These are phyloP conservation scores for Stagonosporopsis cucurbitacearum DNA, from an alignment of 2,329 filamentous ascomycete genomes.

Conservation along the genomic window DNA sequence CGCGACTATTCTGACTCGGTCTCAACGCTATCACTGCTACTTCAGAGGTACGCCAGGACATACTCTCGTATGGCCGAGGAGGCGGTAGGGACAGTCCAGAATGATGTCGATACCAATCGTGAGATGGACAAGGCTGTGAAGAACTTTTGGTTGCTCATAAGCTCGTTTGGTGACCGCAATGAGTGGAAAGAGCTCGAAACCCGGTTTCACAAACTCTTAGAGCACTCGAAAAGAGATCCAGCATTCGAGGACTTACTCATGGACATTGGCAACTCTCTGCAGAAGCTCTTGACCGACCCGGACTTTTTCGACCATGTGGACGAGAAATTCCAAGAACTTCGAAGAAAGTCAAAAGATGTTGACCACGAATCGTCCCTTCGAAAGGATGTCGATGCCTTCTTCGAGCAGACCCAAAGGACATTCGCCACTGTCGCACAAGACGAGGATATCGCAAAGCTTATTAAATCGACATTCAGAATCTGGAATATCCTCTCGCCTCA, in stretches of 20 bases:
- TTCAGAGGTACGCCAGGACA: constrained; percentile 77
- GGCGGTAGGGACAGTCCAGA: constrained; percentile 68
- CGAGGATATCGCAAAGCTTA: constrained; percentile 71
- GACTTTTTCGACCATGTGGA: constrained; percentile 81
- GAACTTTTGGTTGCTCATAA: constrained; percentile 82
- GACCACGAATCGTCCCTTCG: constrained; percentile 71
- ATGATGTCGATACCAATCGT: constrained; percentile 74
- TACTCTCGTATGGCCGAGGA: constrained; percentile 78
- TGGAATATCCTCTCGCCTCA: constrained; percentile 72
- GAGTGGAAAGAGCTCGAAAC: constrained; percentile 79
- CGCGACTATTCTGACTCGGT: constrained; percentile 88
- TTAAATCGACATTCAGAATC: constrained; percentile 71
- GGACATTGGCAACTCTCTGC: constrained; percentile 74
- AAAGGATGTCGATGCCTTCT: constrained; percentile 74
- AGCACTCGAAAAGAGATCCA: constrained; percentile 76
- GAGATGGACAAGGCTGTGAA: constrained; percentile 76
- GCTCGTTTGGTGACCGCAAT: constrained; percentile 75
- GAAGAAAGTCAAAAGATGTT: constrained; percentile 63
- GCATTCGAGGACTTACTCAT: constrained; percentile 81
- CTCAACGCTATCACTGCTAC: constrained; percentile 74
- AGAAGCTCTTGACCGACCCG: constrained; percentile 84
- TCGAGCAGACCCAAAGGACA: constrained; percentile 72
- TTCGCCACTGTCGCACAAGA: constrained; percentile 74
- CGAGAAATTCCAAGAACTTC: constrained; percentile 67
- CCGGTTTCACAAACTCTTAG: constrained; percentile 72